Base-by-base conservation (phyloP, 805 yeast species). In the Candida krabiensis region DNA sequence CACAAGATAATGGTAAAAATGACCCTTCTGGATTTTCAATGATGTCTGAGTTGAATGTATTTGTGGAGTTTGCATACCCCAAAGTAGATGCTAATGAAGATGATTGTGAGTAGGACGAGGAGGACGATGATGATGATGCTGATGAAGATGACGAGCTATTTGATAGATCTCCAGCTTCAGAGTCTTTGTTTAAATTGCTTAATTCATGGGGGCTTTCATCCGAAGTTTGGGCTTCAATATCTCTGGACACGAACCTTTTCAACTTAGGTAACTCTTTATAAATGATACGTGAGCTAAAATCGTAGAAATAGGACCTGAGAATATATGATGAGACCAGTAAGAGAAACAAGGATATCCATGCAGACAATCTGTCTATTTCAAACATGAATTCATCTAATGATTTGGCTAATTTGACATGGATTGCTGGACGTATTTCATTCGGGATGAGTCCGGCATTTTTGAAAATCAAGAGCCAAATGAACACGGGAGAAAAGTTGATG, bases 361-460 rank as follows among this genome's bases (percentile, higher is more conserved):
- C 47, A 2, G 58, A 42, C 2, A 51, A 7, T 18, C 43, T 34
- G 26, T 30, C 7, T n/a, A 28, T 21, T 24, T 59, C 48, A 44
- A 70, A 75, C 34, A 71, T 50, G 36, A 61, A 61, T 19, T 52
- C 50, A 60, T 68, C 87, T 47, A 61, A 47, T 35, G 66, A 60
- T 41, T 66, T 68, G 9, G 73, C 67, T 15, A 75, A 50, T 38
- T 71, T 64, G 31, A 75, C 77, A 50, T 71, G 70, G 44, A 79
- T 76, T 9, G 50, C 40, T 0, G 86, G 87, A 42, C 86, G 64
- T 46, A 71, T 65, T 4, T 60, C 60, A 19, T 63, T 68, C 7
- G 88, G 86, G 27, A 77, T 77, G 2, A 64, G 27, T 2, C 78
- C 79, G 1, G 86, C 85, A 50, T 79, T 70, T 54, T 78, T 74